Evolutionary conservation across 2,329 filamentous ascomycete genomes (phyloP).

Genomic region (Ophiognomonia clavigignenti-juglandacearum): DNA sequence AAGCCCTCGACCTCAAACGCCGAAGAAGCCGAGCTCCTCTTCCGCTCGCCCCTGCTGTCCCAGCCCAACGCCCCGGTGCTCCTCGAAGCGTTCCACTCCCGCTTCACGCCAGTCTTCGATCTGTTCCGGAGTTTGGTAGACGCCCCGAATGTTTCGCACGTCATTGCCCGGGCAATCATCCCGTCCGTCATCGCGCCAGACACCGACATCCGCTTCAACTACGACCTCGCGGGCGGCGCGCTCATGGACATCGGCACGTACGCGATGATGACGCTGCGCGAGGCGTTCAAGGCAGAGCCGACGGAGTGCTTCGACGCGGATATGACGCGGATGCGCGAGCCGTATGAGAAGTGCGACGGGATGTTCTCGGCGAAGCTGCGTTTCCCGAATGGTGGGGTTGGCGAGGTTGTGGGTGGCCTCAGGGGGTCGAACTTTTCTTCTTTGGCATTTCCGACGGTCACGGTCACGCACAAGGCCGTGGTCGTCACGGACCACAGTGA

Average conservation of each 20-base stretch:
- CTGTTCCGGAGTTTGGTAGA: constrained; percentile 35
- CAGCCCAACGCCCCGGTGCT: constrained; percentile 35
- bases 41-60: constrained; percentile 31
- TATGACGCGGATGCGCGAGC: constrained; percentile 23
- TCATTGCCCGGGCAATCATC: constrained; percentile 24
- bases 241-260: constrained; percentile 39
- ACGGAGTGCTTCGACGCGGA: constrained; percentile 31
- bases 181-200: constrained; percentile 26
- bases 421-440: constrained; percentile 17
- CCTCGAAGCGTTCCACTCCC: constrained; percentile 48
- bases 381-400: constrained; percentile 35
- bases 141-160: constrained; percentile 31
- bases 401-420: constrained; percentile 25
- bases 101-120: constrained; percentile 45
- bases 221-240: constrained; percentile 35
- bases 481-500: constrained; percentile 20
- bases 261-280: constrained; percentile 30
- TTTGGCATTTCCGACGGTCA: constrained; percentile 15
- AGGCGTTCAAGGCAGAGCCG: constrained; percentile 34
- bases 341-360: constrained; percentile 27
- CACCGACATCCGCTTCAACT: constrained; percentile 40
- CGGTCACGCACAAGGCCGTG: constrained; percentile 18
- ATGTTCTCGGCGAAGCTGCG: constrained; percentile 30
- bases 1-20: constrained; percentile 46
- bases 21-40: constrained; percentile 38